phyloP scores from a whole-genome alignment of 345 rosid species.

The Rhizophora apiculata region DNA sequence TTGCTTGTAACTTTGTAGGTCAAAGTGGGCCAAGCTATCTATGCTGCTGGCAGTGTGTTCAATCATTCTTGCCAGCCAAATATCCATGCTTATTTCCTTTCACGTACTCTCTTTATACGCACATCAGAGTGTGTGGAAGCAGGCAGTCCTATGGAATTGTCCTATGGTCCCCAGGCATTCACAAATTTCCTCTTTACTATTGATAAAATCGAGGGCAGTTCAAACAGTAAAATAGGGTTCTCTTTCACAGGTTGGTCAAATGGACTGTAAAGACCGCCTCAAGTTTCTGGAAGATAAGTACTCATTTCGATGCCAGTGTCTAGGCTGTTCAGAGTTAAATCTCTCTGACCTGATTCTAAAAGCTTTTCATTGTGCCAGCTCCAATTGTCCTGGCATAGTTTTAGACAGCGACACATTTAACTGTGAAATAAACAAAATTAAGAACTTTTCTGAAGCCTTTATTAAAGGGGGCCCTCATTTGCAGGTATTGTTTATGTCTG shows the following conservation, averaged over 20 bases:
- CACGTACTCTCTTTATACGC: conserved; percentile 60
- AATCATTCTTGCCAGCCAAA: conserved; percentile 93
- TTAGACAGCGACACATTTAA: conserved; percentile 35
- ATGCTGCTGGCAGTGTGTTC: conserved; percentile 64
- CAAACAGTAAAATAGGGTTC: conserved; percentile 1
- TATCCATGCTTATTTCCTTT: conserved; percentile 77
- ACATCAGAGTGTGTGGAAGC: conserved; percentile 55
- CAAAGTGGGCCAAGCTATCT: conserved; percentile 81
- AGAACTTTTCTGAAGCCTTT: conserved; percentile 18
- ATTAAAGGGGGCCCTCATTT: conserved; percentile 25
- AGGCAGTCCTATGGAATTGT: conserved; percentile 71
- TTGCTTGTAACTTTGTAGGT: conserved; percentile 38
- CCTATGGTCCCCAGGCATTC: conserved; percentile 84
- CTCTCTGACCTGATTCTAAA: conserved; percentile 61
- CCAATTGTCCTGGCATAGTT: conserved; percentile 63
- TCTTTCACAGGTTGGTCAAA: conserved; percentile 69
- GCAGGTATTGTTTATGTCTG: conserved; percentile 37
- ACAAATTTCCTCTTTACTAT: background rate
- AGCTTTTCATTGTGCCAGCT: conserved; percentile 57
- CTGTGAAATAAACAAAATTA: conserved; percentile 40
- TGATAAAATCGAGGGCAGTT: background rate
- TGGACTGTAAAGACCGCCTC: conserved; percentile 63
- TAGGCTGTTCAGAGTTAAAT: conserved; percentile 62
- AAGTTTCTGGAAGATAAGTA: conserved; percentile 70
- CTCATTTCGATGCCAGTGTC: conserved; percentile 63